Evolutionary conservation across 768 basidiomycete species (phyloP).

Genomic region (Butyriboletus loyo): DNA sequence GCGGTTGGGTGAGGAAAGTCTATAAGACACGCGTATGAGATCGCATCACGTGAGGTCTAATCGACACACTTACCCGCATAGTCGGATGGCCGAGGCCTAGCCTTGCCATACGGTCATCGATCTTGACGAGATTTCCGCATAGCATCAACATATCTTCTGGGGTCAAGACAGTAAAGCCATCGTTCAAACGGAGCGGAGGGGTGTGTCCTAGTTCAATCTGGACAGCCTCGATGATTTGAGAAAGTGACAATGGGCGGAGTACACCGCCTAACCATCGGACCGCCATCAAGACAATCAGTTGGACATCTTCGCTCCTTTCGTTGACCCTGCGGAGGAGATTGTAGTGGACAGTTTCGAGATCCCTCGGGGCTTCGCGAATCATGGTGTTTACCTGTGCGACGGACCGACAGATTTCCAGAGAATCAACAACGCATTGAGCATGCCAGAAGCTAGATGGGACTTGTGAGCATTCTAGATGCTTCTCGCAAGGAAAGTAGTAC

Average conservation of each 20-base stretch:
- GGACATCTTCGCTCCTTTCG: conserved; percentile 24
- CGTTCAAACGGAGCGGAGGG: conserved; percentile 21
- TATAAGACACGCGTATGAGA: conserved; percentile 5
- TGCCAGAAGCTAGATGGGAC: conserved; percentile 22
- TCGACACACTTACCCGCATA: conserved; percentile 17
- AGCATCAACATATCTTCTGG: conserved; percentile 25
- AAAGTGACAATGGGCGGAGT: conserved; percentile 24
- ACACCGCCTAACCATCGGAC: conserved; percentile 25
- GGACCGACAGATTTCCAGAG: conserved; percentile 24
- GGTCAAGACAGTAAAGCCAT: conserved; percentile 24
- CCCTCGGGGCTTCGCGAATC: conserved; percentile 14
- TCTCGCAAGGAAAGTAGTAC: neutral
- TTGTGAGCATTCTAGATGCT: neutral
- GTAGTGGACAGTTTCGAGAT: conserved; percentile 22
- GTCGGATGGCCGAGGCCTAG: conserved; percentile 23
- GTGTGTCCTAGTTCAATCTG: conserved; percentile 26
- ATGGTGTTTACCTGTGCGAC: conserved; percentile 22
- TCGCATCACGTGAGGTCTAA: neutral
- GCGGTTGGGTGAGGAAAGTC: conserved; percentile 24
- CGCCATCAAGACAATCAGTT: conserved; percentile 23
- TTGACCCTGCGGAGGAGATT: conserved; percentile 20
- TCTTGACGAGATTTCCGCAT: conserved; percentile 27
- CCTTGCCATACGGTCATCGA: conserved; percentile 20
- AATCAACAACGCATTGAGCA: conserved; percentile 28
- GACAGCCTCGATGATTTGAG: conserved; percentile 28